phyloP scores from a whole-genome alignment of 1,284 basidiomycete species.

The Rhodotorula sp. region DNA sequence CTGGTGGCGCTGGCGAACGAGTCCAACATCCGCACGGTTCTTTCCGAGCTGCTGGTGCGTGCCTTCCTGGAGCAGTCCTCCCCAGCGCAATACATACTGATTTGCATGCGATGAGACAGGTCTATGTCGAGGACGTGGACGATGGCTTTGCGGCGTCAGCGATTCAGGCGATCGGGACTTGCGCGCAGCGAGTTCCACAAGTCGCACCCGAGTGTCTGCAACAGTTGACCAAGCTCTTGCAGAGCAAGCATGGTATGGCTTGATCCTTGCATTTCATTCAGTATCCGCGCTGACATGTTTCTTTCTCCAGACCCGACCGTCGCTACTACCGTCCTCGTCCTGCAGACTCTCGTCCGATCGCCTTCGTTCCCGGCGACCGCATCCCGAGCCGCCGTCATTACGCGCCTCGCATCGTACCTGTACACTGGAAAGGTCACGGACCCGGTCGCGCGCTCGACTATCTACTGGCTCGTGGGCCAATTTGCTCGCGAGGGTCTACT shows the following conservation, averaged over 20 bases:
- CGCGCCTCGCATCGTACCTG: conserved; percentile 69
- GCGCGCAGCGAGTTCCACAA: conserved; percentile 66
- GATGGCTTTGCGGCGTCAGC: conserved; percentile 70
- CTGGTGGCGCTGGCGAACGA: conserved; percentile 63
- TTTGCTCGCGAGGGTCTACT: conserved; percentile 57
- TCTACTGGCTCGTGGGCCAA: conserved; percentile 88
- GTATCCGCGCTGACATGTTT: neutral
- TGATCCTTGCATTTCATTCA: neutral
- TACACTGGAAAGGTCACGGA: conserved; percentile 69
- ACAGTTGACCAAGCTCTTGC: conserved; percentile 72
- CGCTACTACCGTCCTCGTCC: conserved; percentile 73
- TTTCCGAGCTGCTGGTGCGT: conserved; percentile 77
- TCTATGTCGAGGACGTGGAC: conserved; percentile 67
- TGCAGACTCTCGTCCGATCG: conserved; percentile 74
- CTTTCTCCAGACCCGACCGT: conserved; percentile 62
- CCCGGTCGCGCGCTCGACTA: conserved; percentile 73
- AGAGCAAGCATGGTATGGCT: conserved; percentile 61
- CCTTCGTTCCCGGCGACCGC: conserved; percentile 39
- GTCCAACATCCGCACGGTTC: conserved; percentile 67
- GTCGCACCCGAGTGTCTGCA: conserved; percentile 68
- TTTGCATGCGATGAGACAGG: conserved; percentile 54
- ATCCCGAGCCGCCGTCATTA: conserved; percentile 52
- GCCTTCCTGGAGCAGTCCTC: no score
- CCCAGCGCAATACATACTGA: neutral
- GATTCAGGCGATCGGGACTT: conserved; percentile 72